Evolutionary conservation across 768 basidiomycete species (phyloP).

Genomic region (Psilocybe cubensis): DNA sequence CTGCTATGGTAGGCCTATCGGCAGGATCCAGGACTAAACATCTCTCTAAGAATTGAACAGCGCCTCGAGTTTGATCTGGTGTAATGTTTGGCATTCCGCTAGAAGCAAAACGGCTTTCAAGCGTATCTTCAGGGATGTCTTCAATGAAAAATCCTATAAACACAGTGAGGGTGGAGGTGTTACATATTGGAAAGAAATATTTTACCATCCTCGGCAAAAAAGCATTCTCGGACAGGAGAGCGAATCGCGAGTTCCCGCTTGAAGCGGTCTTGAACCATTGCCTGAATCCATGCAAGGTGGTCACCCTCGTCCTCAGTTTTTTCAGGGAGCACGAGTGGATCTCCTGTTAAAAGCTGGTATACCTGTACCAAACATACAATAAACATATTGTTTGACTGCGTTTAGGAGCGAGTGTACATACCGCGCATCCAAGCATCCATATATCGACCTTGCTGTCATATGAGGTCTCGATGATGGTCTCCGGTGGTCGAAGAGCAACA

Average conservation of each 20-base stretch:
- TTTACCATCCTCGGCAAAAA: constrained; percentile 8
- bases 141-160: constrained; percentile 5
- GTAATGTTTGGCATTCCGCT: background rate
- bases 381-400: background rate
- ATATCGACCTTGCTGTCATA: constrained; percentile 12
- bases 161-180: too few species aligned
- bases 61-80: constrained; percentile 2
- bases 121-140: constrained; percentile 9
- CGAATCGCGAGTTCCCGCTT: constrained; percentile 1
- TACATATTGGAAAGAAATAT: background rate
- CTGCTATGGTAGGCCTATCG: constrained; percentile 3
- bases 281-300: constrained; percentile 12
- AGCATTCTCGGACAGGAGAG: background rate
- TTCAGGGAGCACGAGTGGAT: constrained; percentile 10
- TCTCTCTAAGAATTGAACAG: background rate
- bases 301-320: constrained; percentile 9
- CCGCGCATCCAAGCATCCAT: constrained; percentile 22
- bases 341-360: background rate
- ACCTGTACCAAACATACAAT: background rate
- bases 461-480: constrained; percentile 12
- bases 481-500: constrained; percentile 11
- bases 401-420: background rate
- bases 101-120: constrained; percentile 2
- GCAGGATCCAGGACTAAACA: constrained; percentile 7
- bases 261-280: constrained; percentile 6